phyloP scores from a whole-genome alignment of 78 protist species.

The Dictyostelium capitatum region DNA sequence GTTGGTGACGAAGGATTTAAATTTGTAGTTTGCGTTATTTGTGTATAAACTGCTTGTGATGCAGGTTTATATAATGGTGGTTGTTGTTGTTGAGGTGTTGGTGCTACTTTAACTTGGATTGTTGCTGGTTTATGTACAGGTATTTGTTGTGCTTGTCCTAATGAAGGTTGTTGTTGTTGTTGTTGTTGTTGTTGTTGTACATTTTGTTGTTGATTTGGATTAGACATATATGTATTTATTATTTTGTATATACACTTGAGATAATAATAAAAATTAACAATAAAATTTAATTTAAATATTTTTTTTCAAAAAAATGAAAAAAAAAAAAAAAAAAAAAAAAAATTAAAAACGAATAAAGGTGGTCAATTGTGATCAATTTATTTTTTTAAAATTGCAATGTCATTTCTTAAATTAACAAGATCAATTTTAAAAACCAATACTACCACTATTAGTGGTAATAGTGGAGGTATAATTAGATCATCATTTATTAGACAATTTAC shows the following conservation, averaged over 20 bases:
- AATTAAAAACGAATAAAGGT: neutral
- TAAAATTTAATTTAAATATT: neutral
- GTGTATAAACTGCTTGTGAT: neutral
- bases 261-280: neutral
- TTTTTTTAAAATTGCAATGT: neutral
- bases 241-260: neutral
- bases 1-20: neutral
- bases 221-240: neutral
- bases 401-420: constrained; percentile 11
- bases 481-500: neutral
- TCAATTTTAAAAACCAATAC: neutral
- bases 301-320: neutral
- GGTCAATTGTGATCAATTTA: neutral
- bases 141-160: neutral
- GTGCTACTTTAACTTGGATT: neutral
- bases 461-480: neutral
- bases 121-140: neutral
- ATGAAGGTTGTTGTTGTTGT: neutral
- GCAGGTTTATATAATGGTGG: neutral
- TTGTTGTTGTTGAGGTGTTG: neutral
- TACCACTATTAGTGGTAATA: too few relatives aligned
- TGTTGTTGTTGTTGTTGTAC: constrained; percentile 4
- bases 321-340: neutral
- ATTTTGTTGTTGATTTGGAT: neutral
- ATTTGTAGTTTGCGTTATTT: neutral